phyloP scores from a whole-genome alignment of 495 filamentous ascomycete species.

The Aspergillus homomorphus region DNA sequence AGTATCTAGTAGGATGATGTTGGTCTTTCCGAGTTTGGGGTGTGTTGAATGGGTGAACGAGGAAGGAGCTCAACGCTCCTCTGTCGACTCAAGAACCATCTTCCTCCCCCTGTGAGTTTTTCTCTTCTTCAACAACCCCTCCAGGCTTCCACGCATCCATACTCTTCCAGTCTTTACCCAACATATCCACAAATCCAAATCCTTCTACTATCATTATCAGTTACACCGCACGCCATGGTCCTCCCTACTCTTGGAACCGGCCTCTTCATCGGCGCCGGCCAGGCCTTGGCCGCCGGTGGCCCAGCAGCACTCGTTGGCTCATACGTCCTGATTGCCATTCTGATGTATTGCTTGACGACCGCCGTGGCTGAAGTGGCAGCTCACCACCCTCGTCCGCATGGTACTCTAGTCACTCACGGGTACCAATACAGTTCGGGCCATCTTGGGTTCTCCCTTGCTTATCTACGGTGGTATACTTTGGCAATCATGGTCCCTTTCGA shows the following conservation, averaged over 20 bases:
- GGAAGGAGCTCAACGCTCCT: neutral
- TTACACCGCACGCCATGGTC: constrained; percentile 24
- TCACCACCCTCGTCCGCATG: constrained; percentile 53
- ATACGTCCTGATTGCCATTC: constrained; percentile 46
- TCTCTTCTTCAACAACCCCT: neutral
- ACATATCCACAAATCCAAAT: neutral
- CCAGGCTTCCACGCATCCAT: neutral
- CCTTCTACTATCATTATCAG: neutral
- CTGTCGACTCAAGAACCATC: neutral
- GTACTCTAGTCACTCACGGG: constrained; percentile 56
- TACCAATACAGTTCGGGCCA: constrained; percentile 50
- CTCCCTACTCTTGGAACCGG: constrained; percentile 41
- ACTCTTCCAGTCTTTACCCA: neutral
- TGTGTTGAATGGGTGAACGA: neutral
- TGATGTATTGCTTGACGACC: constrained; percentile 60
- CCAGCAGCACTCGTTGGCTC: constrained; percentile 40
- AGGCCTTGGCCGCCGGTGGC: constrained; percentile 39
- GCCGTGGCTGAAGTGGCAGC: constrained; percentile 62
- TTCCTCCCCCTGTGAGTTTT: neutral
- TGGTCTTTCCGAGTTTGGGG: too few relatives aligned
- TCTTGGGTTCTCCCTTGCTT: constrained; percentile 55
- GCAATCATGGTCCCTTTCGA: constrained; percentile 71
- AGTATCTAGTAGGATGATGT: neutral
- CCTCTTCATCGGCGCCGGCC: constrained; percentile 39
- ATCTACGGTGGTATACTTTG: constrained; percentile 55